Conservation (phyloP, 371 early-diverging fungal species). For the Mortierella sp. region DNA sequence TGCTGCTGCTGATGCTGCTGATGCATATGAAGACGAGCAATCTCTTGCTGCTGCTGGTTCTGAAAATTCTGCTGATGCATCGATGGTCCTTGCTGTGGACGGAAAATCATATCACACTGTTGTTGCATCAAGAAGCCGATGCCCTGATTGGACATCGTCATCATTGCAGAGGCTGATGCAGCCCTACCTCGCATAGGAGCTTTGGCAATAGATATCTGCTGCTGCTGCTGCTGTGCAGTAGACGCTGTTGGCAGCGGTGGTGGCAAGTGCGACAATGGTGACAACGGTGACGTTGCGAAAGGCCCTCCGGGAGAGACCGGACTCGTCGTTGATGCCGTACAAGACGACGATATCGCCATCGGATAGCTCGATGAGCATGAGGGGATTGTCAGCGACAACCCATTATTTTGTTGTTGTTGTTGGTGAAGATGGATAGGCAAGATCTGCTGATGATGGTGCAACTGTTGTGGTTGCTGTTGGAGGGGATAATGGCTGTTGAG, state of each 20-base stretch:
- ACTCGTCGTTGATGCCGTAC: no score
- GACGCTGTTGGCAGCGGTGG: conserved; percentile 10
- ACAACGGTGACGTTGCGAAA: conserved; percentile 4
- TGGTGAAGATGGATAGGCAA: conserved; percentile 17
- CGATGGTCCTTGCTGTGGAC: no score
- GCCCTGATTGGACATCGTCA: conserved; percentile 2
- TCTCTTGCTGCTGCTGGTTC: neutral
- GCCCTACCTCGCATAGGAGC: conserved; percentile 3
- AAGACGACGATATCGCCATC: neutral
- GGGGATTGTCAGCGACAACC: neutral
- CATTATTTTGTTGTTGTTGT: conserved; percentile 5
- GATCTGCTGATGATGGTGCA: conserved; percentile 4
- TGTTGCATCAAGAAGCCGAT: conserved; percentile 7
- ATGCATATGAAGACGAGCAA: conserved; percentile 14
- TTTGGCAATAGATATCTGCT: conserved; percentile 5
- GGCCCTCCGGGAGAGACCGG: no score
- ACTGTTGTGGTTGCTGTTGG: conserved; percentile 5
- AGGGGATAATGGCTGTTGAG: conserved; percentile 4
- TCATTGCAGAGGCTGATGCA: neutral
- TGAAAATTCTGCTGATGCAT: conserved; percentile 18
- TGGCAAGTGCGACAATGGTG: no score
- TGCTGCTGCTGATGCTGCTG: conserved; percentile 13
- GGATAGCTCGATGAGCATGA: neutral
- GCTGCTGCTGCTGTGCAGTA: conserved; percentile 1
- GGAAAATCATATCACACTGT: conserved; percentile 14